Base-by-base conservation (phyloP, 2,329 filamentous ascomycete species). In the Exophiala lecanii-corni region DNA sequence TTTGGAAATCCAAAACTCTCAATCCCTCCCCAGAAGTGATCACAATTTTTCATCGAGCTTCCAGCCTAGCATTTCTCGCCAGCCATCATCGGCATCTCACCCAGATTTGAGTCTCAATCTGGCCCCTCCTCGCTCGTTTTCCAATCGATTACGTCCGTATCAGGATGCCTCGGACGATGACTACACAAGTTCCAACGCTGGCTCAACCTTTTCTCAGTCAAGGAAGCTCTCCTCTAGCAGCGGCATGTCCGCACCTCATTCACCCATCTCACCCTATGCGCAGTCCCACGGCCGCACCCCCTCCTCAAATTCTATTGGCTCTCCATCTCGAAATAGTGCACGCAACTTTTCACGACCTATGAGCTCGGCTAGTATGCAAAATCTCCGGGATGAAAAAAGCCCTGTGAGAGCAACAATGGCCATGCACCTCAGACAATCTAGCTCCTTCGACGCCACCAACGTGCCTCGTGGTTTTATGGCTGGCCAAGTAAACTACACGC, bases 261-360 rank as follows among this genome's bases (percentile, higher is more conserved):
- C 81, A 16, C 80, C 81, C 35, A 71, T 78, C 49, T 84, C 84
- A 17, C 82, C 83, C 2, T 75, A 72, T 39, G 65, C 76, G 45
- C 73, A 76, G 12, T 72, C 79, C 19, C 77, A 82, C 56, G 78
- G 81, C 45, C 78, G 89, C 57, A 94, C 89, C 1, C 88, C 89
- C 2, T 97, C 92, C 0, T 75, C 87, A 26, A 82, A 81, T 49
- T 97, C 91, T 1, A 87, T 95, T 49, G 78, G 79, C 38, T 94
- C 89, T 2, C 36, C 47, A 19, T 34, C 43, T 18, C 37, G 36
- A 28, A 30, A 23, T 20, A 19, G 20, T 31, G 74, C 75, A 33
- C 75, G 68, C 67, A 97, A 98, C 65, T 97, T 97, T 63, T 97
- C 92, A 1, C 78, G 92, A 32, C 92, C 92, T 0, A 68, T 94